These are phyloP conservation scores for Talaromyces sp. DNA, from an alignment of 2,329 filamentous ascomycete genomes.

Conservation along the genomic window DNA sequence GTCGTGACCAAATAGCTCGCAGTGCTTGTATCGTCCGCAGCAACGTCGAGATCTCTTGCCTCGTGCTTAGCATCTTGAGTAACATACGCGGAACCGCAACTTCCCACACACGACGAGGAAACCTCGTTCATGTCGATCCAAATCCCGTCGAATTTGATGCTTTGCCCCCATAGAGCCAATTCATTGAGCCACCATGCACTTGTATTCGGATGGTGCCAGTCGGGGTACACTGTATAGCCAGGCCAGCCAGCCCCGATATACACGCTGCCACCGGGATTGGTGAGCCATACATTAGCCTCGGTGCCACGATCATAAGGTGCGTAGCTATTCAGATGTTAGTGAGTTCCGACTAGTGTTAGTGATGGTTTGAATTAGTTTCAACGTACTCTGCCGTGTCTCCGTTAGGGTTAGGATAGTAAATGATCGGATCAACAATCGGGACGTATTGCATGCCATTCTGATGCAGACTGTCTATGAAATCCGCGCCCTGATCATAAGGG, in stretches of 20 bases:
- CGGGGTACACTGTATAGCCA: conserved; percentile 58
- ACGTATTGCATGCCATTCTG: conserved; percentile 54
- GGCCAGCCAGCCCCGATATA: conserved; percentile 56
- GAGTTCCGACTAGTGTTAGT: conserved; percentile 21
- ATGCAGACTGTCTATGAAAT: conserved; percentile 52
- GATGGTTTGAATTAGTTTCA: neutral
- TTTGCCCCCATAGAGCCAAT: conserved; percentile 48
- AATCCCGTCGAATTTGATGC: conserved; percentile 50
- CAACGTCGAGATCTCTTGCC: conserved; percentile 55
- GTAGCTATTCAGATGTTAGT: conserved; percentile 40
- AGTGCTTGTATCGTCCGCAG: conserved; percentile 31
- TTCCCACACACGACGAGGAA: conserved; percentile 64
- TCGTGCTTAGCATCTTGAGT: conserved; percentile 62
- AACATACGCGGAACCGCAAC: conserved; percentile 63
- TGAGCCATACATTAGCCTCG: conserved; percentile 46
- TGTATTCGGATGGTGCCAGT: conserved; percentile 57
- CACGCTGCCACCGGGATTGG: conserved; percentile 51
- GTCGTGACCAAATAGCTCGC: conserved; percentile 53
- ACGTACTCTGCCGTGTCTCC: neutral
- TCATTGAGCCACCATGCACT: conserved; percentile 57
- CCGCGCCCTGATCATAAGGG: conserved; percentile 44
- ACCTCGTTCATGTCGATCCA: conserved; percentile 63
- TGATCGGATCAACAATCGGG: conserved; percentile 59
- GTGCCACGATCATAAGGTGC: conserved; percentile 36
- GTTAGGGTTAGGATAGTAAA: conserved; percentile 36